Base-by-base conservation (phyloP, 2,329 filamentous ascomycete genomes). In the Alternaria solani region DNA sequence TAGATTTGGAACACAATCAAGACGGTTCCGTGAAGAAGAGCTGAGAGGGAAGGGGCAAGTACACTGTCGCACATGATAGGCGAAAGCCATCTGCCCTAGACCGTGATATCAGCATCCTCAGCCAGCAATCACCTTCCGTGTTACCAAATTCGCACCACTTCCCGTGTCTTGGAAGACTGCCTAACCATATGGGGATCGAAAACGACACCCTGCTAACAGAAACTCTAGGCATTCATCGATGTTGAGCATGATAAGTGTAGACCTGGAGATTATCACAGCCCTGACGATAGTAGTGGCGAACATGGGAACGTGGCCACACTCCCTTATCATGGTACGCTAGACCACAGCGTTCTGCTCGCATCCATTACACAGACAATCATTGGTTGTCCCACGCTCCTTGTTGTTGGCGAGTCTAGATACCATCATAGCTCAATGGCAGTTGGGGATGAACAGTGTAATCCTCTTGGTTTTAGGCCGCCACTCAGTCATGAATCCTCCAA, bases 401-500 rank as follows among this genome's bases (percentile, higher is more conserved):
- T 12, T 14, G 25, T 25, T 42, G 39, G 20, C 18, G 9, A 16
- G 39, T 9, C 39, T 25, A 25, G 20, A 25, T 25, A 42, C 3
- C 39, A 14, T 25, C 6, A 42, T 42, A 12, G 12, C 39, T 25
- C 20, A 25, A 25, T 14, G 39, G 7, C 20, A n/a, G 16, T 4
- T 30, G 1, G 7, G 4, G 30, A 30, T 4, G 12, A 38, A 7
- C 32, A 1, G 9, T 38, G 46, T 32, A 9, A 16, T 36, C 30
- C 23, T 36, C 32, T 1, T 26, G 25, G 20, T 14, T 36, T 5
- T 26, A 49, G 14, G 20, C 46, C 32, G 23, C 32, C 8, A 36
- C 20, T 34, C 20, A 16, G 25, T 26, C n/a, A 18, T 8, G 7
- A 12, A 25, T 38, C 36, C 7, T 64, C 59, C 41, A 66, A 39